Conservation (phyloP, 2,329 filamentous ascomycete species). For the Hypocrella siamensis region DNA sequence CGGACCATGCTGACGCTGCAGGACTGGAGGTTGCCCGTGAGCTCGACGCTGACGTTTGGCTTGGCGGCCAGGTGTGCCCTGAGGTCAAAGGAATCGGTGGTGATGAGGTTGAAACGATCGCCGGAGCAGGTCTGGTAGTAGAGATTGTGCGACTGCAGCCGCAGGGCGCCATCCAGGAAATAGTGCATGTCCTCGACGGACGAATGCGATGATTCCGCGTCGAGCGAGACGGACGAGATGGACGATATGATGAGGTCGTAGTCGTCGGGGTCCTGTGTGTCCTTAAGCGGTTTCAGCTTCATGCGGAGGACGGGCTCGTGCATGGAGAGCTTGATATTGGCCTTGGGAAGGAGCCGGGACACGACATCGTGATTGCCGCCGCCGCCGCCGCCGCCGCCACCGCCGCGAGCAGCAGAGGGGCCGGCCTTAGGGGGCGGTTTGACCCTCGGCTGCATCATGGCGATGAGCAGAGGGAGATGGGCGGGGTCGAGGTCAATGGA, state of each 20-base stretch:
- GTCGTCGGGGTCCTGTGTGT: conserved; percentile 52
- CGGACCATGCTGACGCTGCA: conserved; percentile 82
- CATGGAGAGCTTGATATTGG: conserved; percentile 87
- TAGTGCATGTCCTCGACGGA: conserved; percentile 74
- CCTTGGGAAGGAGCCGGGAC: conserved; percentile 83
- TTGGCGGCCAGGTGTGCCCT: conserved; percentile 74
- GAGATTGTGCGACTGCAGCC: conserved; percentile 72
- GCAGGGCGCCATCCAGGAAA: conserved; percentile 64
- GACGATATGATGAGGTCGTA: conserved; percentile 93
- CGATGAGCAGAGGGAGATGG: conserved; percentile 73
- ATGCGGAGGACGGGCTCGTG: conserved; percentile 92
- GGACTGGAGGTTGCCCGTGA: conserved; percentile 66
- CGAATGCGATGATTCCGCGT: conserved; percentile 92
- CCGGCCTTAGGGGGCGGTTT: too few species aligned
- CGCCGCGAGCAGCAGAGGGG: conserved; percentile 66
- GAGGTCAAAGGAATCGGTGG: conserved; percentile 76
- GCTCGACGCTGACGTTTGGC: conserved; percentile 70
- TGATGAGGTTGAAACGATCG: conserved; percentile 70
- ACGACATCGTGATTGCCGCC: conserved; percentile 53
- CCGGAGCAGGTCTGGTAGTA: conserved; percentile 88
- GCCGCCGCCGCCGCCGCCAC: conserved; percentile 44
- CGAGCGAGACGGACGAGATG: conserved; percentile 82
- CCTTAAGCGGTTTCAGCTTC: conserved; percentile 63
- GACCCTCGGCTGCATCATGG: conserved; percentile 51
- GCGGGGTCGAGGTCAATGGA: conserved; percentile 86